Conservation (phyloP, 2,329 filamentous ascomycete genomes). For the Aspergillus calidoustus region DNA sequence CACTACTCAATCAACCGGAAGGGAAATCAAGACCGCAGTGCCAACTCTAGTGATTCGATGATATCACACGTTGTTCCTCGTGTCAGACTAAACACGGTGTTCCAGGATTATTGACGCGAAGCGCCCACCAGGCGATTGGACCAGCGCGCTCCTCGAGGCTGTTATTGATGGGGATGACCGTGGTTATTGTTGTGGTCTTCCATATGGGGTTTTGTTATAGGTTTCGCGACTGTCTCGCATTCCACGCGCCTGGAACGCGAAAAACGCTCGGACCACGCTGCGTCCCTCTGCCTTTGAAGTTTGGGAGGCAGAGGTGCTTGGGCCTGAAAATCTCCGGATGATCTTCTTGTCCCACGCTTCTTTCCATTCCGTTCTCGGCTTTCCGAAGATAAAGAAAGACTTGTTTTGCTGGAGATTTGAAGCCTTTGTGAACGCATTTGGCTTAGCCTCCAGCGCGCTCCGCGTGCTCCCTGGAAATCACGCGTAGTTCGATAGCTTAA, state of each 20-base stretch:
- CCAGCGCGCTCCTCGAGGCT: slow-evolving; percentile 17
- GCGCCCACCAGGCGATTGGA: slow-evolving; percentile 23
- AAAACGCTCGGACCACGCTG: slow-evolving; percentile 24
- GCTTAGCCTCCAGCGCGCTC: background rate
- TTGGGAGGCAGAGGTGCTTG: background rate
- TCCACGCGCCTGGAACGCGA: slow-evolving; percentile 31
- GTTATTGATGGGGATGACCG: slow-evolving; percentile 4
- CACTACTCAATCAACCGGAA: background rate
- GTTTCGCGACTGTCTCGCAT: slow-evolving; percentile 27
- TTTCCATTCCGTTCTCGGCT: background rate
- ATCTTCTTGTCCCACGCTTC: slow-evolving; percentile 5
- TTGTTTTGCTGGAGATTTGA: background rate
- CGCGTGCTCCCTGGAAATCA: background rate
- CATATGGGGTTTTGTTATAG: slow-evolving; percentile 5
- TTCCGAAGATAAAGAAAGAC: background rate
- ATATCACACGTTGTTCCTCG: slow-evolving; percentile 9
- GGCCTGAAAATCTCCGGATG: slow-evolving; percentile 9
- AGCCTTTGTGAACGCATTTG: background rate
- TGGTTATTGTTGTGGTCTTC: slow-evolving; percentile 10
- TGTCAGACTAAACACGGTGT: slow-evolving; percentile 9
- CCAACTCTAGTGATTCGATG: background rate
- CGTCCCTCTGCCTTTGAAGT: background rate
- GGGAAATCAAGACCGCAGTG: background rate
- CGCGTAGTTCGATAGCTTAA: background rate
- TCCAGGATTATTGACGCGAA: slow-evolving; percentile 21